phyloP scores from a whole-genome alignment of 176 grass and related monocot genomes.

The Oryza brachyantha region DNA sequence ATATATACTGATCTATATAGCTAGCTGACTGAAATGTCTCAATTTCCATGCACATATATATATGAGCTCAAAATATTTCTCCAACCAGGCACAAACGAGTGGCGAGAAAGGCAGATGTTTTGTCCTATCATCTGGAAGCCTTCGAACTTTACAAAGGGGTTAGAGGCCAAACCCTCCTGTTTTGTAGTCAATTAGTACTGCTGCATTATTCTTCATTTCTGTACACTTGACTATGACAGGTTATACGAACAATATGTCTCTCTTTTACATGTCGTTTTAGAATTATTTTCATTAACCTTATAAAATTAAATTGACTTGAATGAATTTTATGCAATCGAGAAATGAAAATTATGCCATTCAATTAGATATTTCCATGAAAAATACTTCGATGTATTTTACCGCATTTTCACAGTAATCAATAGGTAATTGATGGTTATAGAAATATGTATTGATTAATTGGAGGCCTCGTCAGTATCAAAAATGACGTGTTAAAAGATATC shows the following conservation, averaged over 20 bases:
- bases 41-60: not conserved
- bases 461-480: not conserved
- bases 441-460: not conserved
- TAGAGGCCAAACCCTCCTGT: not conserved
- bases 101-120: not conserved
- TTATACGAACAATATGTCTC: not conserved
- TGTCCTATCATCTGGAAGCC: not conserved
- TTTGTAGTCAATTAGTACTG: not conserved
- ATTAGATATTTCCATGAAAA: not conserved
- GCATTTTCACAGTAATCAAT: not conserved
- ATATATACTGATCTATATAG: not conserved
- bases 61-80: not conserved
- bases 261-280: not conserved
- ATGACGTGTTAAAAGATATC: not conserved
- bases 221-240: not conserved
- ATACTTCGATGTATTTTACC: not conserved
- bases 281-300: not conserved
- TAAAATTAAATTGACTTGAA: not conserved
- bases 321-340: not conserved
- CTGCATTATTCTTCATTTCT: not conserved
- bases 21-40: not conserved
- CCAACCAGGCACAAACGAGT: not conserved
- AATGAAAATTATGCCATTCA: not conserved
- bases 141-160: not conserved
- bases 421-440: not conserved